Evolutionary conservation across 495 filamentous ascomycete genomes (phyloP), one percentile per base, ranked within the genome.

Genomic region (Choiromyces venosus): DNA sequence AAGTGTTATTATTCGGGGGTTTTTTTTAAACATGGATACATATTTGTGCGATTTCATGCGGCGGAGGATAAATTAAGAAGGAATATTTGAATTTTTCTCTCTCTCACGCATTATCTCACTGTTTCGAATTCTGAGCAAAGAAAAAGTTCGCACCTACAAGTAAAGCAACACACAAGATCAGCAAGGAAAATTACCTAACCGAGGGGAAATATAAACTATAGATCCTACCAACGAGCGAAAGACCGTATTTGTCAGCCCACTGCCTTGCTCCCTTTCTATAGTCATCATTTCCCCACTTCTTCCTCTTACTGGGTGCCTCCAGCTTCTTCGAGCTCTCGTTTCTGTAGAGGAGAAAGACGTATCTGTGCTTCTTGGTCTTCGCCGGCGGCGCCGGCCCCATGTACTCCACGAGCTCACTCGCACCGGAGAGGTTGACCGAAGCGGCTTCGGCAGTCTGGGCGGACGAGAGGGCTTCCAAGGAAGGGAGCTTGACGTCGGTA

Each of bases 361-460:
- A 92, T 70, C 90, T 83, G 65, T 92, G 90, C 79, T 88, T 88
- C 1, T 88, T 88, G 0, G 90, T 91, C 82, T 87, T 86, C 42
- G 85, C 81, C 4, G 90, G 90, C 29, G 90, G 90, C 1, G 83
- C 84, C 0, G 90, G 90, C 12, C 88, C 85, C 77, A 87, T 86
- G 74, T 89, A 91, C 36, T 83, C 75, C 73, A 90, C 82, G 7
- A 90, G 71, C 42, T 88, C 85, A 14, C 82, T 71, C 16, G 85
- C 65, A 42, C 83, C 80, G 8, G 75, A 71, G 64, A 73, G 37
- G 25, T 65, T 73, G 37, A 81, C 52, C 4, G 71, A 69, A 75
- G 64, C 67, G 38, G 38, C 77, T 68, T 68, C 73, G 18, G 70
- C 73, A 65, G 46, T 65, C 21, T 74, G 67, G 12, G 71, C 67